phyloP scores from a whole-genome alignment of 108 stramenopile genomes.

The Craspedostauros australis region DNA sequence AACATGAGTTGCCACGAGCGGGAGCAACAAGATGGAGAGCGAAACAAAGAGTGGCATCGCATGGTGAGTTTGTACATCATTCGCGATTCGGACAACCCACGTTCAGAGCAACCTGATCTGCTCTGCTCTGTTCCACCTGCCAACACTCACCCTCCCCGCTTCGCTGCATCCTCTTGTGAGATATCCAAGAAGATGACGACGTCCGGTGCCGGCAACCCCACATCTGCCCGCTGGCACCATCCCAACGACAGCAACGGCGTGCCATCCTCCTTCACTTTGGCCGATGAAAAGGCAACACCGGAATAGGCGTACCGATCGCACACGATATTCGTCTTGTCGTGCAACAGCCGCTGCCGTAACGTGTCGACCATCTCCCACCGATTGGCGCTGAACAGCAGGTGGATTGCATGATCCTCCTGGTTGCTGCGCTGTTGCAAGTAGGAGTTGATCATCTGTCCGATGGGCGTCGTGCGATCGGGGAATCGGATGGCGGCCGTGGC shows the following conservation, averaged over 20 bases:
- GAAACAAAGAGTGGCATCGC: neutral
- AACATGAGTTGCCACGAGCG: no score
- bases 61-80: neutral
- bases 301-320: constrained; percentile 97
- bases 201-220: constrained; percentile 95
- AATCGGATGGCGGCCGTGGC: constrained; percentile 68
- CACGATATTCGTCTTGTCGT: constrained; percentile 67
- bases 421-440: constrained; percentile 79
- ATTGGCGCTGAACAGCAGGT: constrained; percentile 98
- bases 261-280: constrained; percentile 70
- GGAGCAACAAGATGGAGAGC: neutral
- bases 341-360: constrained; percentile 39
- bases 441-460: constrained; percentile 90
- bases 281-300: constrained; percentile 95
- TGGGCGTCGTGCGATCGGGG: constrained; percentile 75
- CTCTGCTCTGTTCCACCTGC: neutral
- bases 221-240: constrained; percentile 91
- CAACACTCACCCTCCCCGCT: constrained; percentile 89
- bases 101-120: neutral
- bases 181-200: constrained; percentile 93
- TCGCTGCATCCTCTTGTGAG: constrained; percentile 76
- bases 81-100: neutral
- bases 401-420: constrained; percentile 92
- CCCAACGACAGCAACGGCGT: constrained; percentile 49
- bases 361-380: constrained; percentile 93